Base-by-base conservation (phyloP, 352 stramenopile genomes). In the Phytophthora sansomeana region DNA sequence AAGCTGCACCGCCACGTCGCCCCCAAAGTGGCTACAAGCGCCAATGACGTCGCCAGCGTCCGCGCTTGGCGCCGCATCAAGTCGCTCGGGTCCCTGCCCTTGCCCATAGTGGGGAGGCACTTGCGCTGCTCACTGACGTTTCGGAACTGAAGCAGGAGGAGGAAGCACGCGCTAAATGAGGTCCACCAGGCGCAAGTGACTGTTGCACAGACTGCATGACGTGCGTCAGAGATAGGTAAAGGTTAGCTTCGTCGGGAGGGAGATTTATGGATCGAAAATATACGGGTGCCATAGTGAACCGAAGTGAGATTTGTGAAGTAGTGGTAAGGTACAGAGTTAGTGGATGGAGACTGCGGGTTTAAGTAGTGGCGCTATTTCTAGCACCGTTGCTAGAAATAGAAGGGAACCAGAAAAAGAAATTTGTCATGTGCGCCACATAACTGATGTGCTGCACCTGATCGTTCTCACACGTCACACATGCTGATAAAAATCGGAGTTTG, bases 331-430 rank as follows among this genome's bases (percentile, higher is more conserved):
- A 24, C 21, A 24, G 3, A n/a, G 19, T 29, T 47, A 47, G 17
- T 6, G 38, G 17, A 24, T 7, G 8, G 5, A 47, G 57, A 51
- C 35, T 32, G 11, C 28, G 26, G 44, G 35, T 39, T 30, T 24
- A 47, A 21, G 4, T 16, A 14, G 35, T n/a, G 0, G 5, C 1
- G 19, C 46, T 58, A 64, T 65, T 65, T 65, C 57, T 52, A 14
- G 57, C 46, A 58, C n/a, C 26, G 35, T 17, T 64, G 56, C 56
- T 26, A 42, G 56, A 64, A 64, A 50, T 64, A 64, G 56, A 58
- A 57, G 5, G 21, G 24, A 63, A 41, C 28, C 9, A 55, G 6
- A 59, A 32, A 24, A 24, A 24, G 21, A 24, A 24, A 24, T 28
- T 47, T 28, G 9, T 47, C 21, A 11, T 47, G 3, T 11, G 17